Evolutionary conservation across 257 asterid genomes (phyloP).

Genomic region (Solanum etuberosum): DNA sequence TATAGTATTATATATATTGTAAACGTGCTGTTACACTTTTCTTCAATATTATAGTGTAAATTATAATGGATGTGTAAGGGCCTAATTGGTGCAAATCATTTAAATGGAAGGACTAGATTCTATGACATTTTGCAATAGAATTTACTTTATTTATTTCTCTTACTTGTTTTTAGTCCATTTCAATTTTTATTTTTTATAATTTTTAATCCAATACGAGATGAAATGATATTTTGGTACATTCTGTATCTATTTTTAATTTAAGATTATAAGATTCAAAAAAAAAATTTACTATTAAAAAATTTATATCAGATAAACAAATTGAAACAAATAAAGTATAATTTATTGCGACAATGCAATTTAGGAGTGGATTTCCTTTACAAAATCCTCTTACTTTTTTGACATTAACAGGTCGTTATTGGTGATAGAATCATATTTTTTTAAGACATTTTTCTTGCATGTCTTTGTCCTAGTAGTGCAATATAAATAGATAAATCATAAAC

Average conservation of each 20-base stretch:
- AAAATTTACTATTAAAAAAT: fast-evolving
- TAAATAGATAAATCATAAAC: neutral
- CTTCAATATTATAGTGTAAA: no score
- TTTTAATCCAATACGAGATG: no score
- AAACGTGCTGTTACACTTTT: neutral
- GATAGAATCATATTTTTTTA: neutral
- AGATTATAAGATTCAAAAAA: no score
- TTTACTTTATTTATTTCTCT: neutral
- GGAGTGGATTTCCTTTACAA: neutral
- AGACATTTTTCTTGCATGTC: neutral
- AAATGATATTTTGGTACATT: no score
- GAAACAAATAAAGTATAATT: neutral
- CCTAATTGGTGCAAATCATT: neutral
- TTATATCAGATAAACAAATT: no score
- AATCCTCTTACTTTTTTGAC: neutral
- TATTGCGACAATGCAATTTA: neutral
- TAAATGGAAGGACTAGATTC: neutral
- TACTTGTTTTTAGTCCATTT: no score
- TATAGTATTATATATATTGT: neutral
- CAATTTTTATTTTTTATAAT: no score
- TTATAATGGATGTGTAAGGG: neutral
- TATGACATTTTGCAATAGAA: neutral
- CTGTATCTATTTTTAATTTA: no score
- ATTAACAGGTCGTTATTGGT: neutral
- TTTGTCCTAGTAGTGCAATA: neutral